A percentile compares a stretch with the other conserved stretches of the same genome.
These are phyloP conservation scores for Carallia brachiata DNA, from an alignment of 345 rosid genomes.

Conservation along the genomic window DNA sequence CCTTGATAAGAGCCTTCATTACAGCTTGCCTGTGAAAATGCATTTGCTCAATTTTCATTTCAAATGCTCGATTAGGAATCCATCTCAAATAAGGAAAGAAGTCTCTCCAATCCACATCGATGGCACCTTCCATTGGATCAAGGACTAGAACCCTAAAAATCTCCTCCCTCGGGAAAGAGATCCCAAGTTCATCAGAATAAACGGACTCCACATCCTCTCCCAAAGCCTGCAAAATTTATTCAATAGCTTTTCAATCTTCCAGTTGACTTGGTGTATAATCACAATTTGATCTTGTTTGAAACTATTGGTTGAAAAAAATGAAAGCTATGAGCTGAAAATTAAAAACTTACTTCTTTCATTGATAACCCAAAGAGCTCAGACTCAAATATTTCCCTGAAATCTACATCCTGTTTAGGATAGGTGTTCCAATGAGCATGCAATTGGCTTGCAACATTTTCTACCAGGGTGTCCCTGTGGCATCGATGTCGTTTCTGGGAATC, in stretches of 20 bases:
- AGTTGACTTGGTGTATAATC: not conserved
- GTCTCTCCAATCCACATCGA: slow-evolving; percentile 94
- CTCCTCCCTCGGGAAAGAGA: slow-evolving; percentile 53
- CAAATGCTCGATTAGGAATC: slow-evolving; percentile 64
- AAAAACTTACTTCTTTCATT: slow-evolving; percentile 61
- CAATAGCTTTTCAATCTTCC: not conserved
- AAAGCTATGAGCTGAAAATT: not conserved
- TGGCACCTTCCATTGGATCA: slow-evolving; percentile 77
- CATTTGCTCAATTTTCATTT: slow-evolving; percentile 45
- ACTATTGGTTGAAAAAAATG: not conserved
- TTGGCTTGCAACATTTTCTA: slow-evolving; percentile 46
- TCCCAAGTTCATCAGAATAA: slow-evolving; percentile 60
- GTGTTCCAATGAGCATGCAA: slow-evolving; percentile 37
- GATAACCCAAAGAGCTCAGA: slow-evolving; percentile 66
- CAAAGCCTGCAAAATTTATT: slow-evolving; percentile 41
- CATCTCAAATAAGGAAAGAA: slow-evolving; percentile 86
- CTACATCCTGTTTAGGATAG: slow-evolving; percentile 41
- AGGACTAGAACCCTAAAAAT: slow-evolving; percentile 51
- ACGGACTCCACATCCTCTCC: slow-evolving; percentile 67
- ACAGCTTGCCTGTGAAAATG: slow-evolving; percentile 54
- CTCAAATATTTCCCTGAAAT: slow-evolving; percentile 76
- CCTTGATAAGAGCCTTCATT: slow-evolving; percentile 59
- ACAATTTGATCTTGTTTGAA: not conserved
- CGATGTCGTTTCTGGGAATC: slow-evolving; percentile 54
- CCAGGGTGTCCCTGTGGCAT: slow-evolving; percentile 52